Conservation (phyloP, 169 alveolate species). For the Plasmodium sp. region DNA sequence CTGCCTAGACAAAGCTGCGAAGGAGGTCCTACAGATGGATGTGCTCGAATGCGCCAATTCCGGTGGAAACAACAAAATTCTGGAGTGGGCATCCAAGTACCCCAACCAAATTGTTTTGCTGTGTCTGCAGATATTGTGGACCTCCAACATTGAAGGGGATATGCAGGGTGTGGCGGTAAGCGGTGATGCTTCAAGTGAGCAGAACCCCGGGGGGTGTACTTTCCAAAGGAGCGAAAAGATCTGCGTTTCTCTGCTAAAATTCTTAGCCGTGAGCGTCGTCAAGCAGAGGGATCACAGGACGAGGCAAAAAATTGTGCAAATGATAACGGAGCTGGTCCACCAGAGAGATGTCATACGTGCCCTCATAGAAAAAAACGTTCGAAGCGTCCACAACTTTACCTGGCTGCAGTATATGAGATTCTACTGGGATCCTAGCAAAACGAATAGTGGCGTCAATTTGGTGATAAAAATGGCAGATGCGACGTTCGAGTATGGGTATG, state of each 20-base stretch:
- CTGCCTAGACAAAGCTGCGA: conserved; percentile 87
- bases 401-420: conserved; percentile 98
- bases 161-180: conserved; percentile 7
- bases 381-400: conserved; percentile 86
- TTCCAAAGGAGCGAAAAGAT: conserved; percentile 80
- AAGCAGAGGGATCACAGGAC: conserved; percentile 90
- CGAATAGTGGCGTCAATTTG: conserved; percentile 75
- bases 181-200: conserved; percentile 22
- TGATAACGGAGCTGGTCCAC: conserved; percentile 96
- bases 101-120: conserved; percentile 91
- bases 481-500: conserved; percentile 96
- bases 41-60: conserved; percentile 45
- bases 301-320: conserved; percentile 93
- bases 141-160: conserved; percentile 86
- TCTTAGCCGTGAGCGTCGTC: conserved; percentile 92
- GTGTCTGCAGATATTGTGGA: conserved; percentile 91
- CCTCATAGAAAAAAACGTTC: conserved; percentile 76
- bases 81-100: conserved; percentile 83
- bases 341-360: conserved; percentile 95
- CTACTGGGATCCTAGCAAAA: conserved; percentile 89
- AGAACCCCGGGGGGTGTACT: conserved; percentile 64
- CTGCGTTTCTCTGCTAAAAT: conserved; percentile 81
- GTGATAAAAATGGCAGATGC: conserved; percentile 95
- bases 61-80: conserved; percentile 32
- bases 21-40: conserved; percentile 82